phyloP scores from a whole-genome alignment of 495 filamentous ascomycete genomes.

The Tuber brumale region DNA sequence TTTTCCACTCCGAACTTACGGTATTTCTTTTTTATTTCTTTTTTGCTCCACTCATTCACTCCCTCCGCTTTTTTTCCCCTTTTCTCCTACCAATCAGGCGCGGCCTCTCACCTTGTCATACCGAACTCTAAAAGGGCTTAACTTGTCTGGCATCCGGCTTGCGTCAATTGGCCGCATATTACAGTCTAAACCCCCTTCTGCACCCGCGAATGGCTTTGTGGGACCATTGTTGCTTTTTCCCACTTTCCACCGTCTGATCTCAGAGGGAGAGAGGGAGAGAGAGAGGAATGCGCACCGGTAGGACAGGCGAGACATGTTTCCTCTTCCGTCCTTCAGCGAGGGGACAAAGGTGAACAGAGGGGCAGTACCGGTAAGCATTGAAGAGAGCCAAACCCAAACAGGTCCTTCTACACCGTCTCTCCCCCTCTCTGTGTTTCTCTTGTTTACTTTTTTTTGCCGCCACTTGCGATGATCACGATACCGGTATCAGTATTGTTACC shows the following conservation, averaged over 20 bases:
- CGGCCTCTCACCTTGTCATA: neutral
- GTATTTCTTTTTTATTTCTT: neutral
- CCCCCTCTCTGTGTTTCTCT: neutral
- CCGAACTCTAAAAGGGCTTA: neutral
- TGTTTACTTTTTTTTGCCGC: neutral
- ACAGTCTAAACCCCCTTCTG: neutral
- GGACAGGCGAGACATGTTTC: neutral
- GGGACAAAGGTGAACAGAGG: neutral
- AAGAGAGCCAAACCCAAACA: neutral
- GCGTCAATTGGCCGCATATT: constrained; percentile 4
- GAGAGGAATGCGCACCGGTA: neutral
- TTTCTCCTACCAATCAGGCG: neutral
- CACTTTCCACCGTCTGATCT: neutral
- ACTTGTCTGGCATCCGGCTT: neutral
- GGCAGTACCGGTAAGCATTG: neutral
- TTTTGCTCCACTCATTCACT: neutral
- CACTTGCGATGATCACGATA: neutral
- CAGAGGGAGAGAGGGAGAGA: neutral
- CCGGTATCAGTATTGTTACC: neutral
- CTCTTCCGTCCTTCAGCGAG: neutral
- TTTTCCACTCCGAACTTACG: neutral
- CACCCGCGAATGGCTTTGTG: neutral
- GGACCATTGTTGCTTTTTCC: neutral
- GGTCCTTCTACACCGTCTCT: neutral
- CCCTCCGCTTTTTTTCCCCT: neutral